A percentile compares a stretch with the other conserved stretches of the same genome.
Evolutionary conservation across 2,329 filamentous ascomycete genomes (phyloP).

Genomic region (Magnaporthiopsis incrustans): DNA sequence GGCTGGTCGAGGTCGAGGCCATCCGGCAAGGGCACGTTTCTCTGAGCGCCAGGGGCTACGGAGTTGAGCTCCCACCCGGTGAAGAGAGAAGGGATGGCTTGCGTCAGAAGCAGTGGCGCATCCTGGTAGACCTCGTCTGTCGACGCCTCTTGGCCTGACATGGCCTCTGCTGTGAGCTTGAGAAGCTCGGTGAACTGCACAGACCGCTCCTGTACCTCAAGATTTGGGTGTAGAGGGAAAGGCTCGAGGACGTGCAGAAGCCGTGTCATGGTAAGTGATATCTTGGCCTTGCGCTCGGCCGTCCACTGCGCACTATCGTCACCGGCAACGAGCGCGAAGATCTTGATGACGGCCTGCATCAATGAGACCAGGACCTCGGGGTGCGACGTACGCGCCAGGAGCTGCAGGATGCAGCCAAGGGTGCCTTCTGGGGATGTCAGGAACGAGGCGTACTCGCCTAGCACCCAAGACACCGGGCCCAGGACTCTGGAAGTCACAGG

Average conservation of each 20-base stretch:
- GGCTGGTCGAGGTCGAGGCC: constrained; percentile 72
- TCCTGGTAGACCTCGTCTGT: constrained; percentile 50
- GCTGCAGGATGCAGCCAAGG: constrained; percentile 65
- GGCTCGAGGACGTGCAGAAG: constrained; percentile 77
- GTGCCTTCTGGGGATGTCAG: constrained; percentile 63
- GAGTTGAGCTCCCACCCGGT: constrained; percentile 84
- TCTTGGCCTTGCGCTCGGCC: constrained; percentile 61
- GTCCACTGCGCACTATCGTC: constrained; percentile 62
- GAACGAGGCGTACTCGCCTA: constrained; percentile 78
- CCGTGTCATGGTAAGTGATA: constrained; percentile 70
- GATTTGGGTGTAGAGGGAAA: constrained; percentile 69
- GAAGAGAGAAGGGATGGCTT: constrained; percentile 85
- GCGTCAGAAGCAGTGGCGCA: constrained; percentile 75
- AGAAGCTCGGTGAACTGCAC: constrained; percentile 89
- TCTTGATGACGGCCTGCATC: constrained; percentile 77
- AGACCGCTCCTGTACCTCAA: constrained; percentile 91
- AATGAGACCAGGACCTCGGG: constrained; percentile 68
- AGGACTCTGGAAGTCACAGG: constrained; percentile 58
- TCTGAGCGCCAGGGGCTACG: constrained; percentile 73
- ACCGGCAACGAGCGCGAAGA: constrained; percentile 67
- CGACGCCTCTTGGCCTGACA: constrained; percentile 54
- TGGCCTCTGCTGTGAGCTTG: constrained; percentile 77
- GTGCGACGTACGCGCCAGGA: constrained; percentile 46
- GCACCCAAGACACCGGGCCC: constrained; percentile 72
- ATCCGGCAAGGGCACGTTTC: constrained; percentile 72